Evolutionary conservation across 805 yeast genomes (phyloP).

Genomic region (Spathaspora passalidarum): DNA sequence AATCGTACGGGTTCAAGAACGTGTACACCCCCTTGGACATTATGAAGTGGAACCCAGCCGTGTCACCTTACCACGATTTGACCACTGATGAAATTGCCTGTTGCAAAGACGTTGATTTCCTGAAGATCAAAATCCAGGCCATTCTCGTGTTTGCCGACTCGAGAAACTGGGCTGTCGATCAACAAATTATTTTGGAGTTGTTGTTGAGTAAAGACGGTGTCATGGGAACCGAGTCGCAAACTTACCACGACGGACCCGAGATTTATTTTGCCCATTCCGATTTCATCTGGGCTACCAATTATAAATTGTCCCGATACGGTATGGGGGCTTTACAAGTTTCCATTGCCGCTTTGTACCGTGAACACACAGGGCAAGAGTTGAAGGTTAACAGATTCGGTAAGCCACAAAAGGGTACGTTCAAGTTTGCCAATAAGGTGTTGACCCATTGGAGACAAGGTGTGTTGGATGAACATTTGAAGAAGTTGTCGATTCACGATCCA

Average conservation of each 20-base stretch:
- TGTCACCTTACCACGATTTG: slow-evolving; percentile 76
- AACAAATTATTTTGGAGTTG: slow-evolving; percentile 82
- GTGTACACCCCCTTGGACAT: slow-evolving; percentile 82
- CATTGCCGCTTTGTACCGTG: slow-evolving; percentile 78
- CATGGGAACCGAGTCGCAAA: slow-evolving; percentile 76
- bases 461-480: slow-evolving; percentile 68
- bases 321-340: slow-evolving; percentile 94
- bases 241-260: slow-evolving; percentile 74
- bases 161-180: slow-evolving; percentile 91
- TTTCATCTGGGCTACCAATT: slow-evolving; percentile 91
- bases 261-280: slow-evolving; percentile 89
- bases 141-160: slow-evolving; percentile 89
- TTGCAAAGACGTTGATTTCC: slow-evolving; percentile 60
- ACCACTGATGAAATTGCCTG: slow-evolving; percentile 66
- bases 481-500: slow-evolving; percentile 42
- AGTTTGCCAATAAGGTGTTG: slow-evolving; percentile 76
- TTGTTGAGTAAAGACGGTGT: slow-evolving; percentile 73
- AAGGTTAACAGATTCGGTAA: slow-evolving; percentile 84
- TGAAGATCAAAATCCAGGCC: slow-evolving; percentile 68
- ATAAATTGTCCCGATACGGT: slow-evolving; percentile 77
- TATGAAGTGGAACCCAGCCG: slow-evolving; percentile 83
- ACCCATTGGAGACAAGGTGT: slow-evolving; percentile 76
- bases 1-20: slow-evolving; percentile 77
- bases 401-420: slow-evolving; percentile 85
- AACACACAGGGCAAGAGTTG: slow-evolving; percentile 79